phyloP scores from a whole-genome alignment of 2,329 filamentous ascomycete species.

The Exophiala calicioides region DNA sequence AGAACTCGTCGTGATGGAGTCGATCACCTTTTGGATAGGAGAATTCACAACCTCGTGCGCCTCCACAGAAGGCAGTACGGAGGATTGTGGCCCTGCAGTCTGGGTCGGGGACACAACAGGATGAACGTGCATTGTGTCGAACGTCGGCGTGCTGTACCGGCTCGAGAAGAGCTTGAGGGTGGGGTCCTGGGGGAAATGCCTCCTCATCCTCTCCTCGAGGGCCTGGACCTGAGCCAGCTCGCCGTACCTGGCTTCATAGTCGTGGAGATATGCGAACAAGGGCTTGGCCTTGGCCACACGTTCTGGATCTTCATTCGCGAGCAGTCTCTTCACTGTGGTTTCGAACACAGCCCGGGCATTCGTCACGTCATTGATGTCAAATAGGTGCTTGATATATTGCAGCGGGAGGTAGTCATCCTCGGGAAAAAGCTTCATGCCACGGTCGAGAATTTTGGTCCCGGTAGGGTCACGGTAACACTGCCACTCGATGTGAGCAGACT shows the following conservation, averaged over 20 bases:
- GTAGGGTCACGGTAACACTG: conserved; percentile 93
- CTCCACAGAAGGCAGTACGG: conserved; percentile 41
- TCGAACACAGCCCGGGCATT: conserved; percentile 97
- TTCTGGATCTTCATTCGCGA: conserved; percentile 66
- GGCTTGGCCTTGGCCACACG: conserved; percentile 74
- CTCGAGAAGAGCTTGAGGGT: conserved; percentile 72
- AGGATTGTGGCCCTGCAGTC: conserved; percentile 64
- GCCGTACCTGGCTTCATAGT: conserved; percentile 91
- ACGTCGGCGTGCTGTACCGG: conserved; percentile 71
- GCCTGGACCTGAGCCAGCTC: conserved; percentile 88
- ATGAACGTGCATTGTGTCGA: conserved; percentile 79
- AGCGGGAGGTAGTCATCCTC: conserved; percentile 91
- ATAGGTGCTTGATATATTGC: conserved; percentile 92
- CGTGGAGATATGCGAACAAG: conserved; percentile 88
- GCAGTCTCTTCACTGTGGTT: conserved; percentile 81
- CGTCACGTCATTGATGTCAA: conserved; percentile 87
- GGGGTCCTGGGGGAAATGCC: conserved; percentile 88
- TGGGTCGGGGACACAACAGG: conserved; percentile 84
- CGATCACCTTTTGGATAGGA: conserved; percentile 39
- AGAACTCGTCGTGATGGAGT: conserved; percentile 42
- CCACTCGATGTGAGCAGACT: conserved; percentile 88
- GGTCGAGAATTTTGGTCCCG: conserved; percentile 92
- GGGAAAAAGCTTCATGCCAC: conserved; percentile 88
- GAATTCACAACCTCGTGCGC: conserved; percentile 35
- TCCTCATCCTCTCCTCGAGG: conserved; percentile 87